These are phyloP conservation scores for Neurospora sp. DNA, from an alignment of 495 filamentous ascomycete genomes.

Conservation along the genomic window DNA sequence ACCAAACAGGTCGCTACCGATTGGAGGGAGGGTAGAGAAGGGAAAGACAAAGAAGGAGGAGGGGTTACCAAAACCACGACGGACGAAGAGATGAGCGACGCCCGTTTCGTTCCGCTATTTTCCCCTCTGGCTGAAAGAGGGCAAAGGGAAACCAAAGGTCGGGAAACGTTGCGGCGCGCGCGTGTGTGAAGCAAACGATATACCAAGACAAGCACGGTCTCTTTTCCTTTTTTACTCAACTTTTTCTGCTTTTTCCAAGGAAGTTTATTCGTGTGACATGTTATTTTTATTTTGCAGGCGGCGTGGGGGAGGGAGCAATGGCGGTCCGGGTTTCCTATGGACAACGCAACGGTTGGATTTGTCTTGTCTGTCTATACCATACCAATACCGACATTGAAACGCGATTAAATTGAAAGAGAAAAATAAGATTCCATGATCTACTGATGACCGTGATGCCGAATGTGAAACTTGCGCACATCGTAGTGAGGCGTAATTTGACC, in stretches of 20 bases:
- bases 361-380: not conserved
- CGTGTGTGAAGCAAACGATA: conserved; percentile 1
- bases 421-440: not conserved
- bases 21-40: not conserved
- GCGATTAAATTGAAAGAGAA: conserved; percentile 1
- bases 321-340: not conserved
- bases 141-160: not conserved
- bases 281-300: not conserved
- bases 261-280: not conserved
- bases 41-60: not conserved
- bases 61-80: conserved; percentile 1
- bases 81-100: conserved; percentile 1
- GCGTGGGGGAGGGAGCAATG: not conserved
- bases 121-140: not conserved
- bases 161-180: not conserved
- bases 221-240: conserved; percentile 1
- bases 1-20: not conserved
- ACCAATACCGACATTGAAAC: not conserved
- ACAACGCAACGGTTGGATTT: not conserved
- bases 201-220: conserved; percentile 5
- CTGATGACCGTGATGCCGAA: not conserved
- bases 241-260: not conserved
- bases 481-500: not conserved
- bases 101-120: not conserved
- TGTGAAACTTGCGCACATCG: not conserved